Base-by-base conservation (phyloP, 75 land plant species). In the Chamaecyparis obtusa region DNA sequence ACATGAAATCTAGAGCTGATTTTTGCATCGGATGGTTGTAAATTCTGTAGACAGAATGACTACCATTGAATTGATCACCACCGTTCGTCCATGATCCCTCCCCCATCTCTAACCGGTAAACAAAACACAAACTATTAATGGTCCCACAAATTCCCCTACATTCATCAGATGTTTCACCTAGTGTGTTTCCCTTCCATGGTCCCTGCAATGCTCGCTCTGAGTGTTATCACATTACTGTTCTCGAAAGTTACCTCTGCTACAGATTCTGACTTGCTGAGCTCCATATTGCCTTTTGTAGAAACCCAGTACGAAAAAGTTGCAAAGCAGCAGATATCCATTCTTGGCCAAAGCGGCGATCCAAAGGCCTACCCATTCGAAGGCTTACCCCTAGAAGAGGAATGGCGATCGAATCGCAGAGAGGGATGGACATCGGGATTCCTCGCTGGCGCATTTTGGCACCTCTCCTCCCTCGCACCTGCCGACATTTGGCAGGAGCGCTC, bases 381-480 rank as follows among this genome's bases (percentile, higher is more conserved):
- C 30, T 13, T 10, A 3, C 83, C 83, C 36, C 0, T 30, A 3
- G 27, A 21, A 41, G 83, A 43, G 4, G 5, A 16, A n/a, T 81
- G 83, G 83, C 27, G 44, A 9, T 41, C 83, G 27, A 37, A 11
- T 27, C 9, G 83, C 44, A 81, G 83, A 44, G 48, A 81, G 11
- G 27, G 48, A 21, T 81, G 83, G 83, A 81, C 83, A 41, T 81
- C 48, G 3, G 83, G 83, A 0, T 81, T 81, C 21, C 8, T 81
- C 24, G 11, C 48, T 0, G 83, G 83, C 44, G 9, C 48, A 39
- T 81, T 81, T 48, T 16, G 83, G 87, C 49, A 86, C 44, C 36
- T 16, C 78, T 67, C 88, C 87, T 19, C 87, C 88, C 54, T 89
- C 57, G 49, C 17, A 71, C 21, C 87, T 39, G 1, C 41, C 64